These are phyloP conservation scores for Aspergillus latus DNA, from an alignment of 2,329 filamentous ascomycete species.

Conservation along the genomic window DNA sequence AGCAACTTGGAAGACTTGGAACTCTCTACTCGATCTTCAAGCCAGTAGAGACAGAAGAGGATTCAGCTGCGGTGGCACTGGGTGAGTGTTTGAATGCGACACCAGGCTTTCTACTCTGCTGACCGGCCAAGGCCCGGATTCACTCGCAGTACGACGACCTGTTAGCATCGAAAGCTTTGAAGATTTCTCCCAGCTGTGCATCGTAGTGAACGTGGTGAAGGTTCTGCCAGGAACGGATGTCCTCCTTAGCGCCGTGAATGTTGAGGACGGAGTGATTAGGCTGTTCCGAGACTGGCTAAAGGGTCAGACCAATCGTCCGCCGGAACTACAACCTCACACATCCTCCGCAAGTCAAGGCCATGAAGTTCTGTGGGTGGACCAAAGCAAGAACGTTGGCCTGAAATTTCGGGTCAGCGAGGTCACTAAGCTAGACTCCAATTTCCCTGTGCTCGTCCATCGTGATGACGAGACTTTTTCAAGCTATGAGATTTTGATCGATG, in stretches of 20 bases:
- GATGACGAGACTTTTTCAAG: constrained; percentile 67
- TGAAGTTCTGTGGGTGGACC: constrained; percentile 68
- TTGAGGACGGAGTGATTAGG: constrained; percentile 68
- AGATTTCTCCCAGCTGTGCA: constrained; percentile 72
- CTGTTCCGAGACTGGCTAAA: constrained; percentile 73
- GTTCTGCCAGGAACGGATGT: constrained; percentile 60
- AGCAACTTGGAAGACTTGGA: constrained; percentile 49
- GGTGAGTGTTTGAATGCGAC: background rate
- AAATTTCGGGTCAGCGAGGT: constrained; percentile 63
- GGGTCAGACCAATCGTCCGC: constrained; percentile 33
- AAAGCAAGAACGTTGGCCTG: constrained; percentile 63
- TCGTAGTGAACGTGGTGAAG: constrained; percentile 67
- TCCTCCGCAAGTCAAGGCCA: constrained; percentile 22
- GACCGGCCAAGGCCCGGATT: constrained; percentile 13
- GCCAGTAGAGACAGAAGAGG: constrained; percentile 59
- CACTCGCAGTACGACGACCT: constrained; percentile 54
- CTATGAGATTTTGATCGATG: constrained; percentile 71
- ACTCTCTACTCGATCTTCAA: constrained; percentile 69
- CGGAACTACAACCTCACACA: constrained; percentile 4
- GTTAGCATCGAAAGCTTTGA: constrained; percentile 68
- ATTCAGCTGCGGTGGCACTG: background rate
- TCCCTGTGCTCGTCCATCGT: constrained; percentile 56
- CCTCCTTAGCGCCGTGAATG: constrained; percentile 63
- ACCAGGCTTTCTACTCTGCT: constrained; percentile 7
- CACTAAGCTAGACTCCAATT: constrained; percentile 42